Evolutionary conservation across 371 early-diverging fungal genomes (phyloP).

Genomic region (Dipsacomyces acuminosporus): DNA sequence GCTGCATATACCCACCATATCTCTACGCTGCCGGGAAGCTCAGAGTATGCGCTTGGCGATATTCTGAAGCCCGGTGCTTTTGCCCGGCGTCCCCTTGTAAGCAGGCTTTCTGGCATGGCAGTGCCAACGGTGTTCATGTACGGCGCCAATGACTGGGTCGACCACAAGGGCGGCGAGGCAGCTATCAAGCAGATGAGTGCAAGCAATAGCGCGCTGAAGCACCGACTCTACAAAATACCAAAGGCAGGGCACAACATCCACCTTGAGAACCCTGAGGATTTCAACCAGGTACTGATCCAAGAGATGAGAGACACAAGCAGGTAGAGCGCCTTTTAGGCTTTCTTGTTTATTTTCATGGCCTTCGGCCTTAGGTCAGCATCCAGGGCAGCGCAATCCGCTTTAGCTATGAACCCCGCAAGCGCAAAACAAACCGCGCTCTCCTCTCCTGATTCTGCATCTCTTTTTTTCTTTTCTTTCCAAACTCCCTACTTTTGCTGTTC

Average conservation of each 20-base stretch:
- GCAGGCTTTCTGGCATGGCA: constrained; percentile 57
- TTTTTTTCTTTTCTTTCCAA: not conserved
- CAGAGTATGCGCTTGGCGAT: constrained; percentile 54
- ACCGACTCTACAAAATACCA: constrained; percentile 47
- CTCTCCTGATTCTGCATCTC: not conserved
- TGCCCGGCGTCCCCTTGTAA: constrained; percentile 73
- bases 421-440: too few relatives aligned
- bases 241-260: constrained; percentile 84
- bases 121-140: constrained; percentile 82
- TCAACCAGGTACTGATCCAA: constrained; percentile 49
- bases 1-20: constrained; percentile 70
- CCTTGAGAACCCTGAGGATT: constrained; percentile 75
- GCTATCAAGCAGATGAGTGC: constrained; percentile 54
- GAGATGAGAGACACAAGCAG: constrained; percentile 22
- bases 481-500: not conserved
- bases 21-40: constrained; percentile 62
- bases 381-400: too few relatives aligned
- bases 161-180: constrained; percentile 66
- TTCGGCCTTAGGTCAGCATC: too few relatives aligned
- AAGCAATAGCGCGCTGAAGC: constrained; percentile 48
- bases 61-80: constrained; percentile 77
- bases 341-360: too few relatives aligned
- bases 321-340: not conserved
- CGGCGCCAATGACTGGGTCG: constrained; percentile 89
- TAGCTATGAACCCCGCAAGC: too few relatives aligned